Evolutionary conservation across 148 eudicot genomes (phyloP).

Genomic region (Selenicereus undatus): DNA sequence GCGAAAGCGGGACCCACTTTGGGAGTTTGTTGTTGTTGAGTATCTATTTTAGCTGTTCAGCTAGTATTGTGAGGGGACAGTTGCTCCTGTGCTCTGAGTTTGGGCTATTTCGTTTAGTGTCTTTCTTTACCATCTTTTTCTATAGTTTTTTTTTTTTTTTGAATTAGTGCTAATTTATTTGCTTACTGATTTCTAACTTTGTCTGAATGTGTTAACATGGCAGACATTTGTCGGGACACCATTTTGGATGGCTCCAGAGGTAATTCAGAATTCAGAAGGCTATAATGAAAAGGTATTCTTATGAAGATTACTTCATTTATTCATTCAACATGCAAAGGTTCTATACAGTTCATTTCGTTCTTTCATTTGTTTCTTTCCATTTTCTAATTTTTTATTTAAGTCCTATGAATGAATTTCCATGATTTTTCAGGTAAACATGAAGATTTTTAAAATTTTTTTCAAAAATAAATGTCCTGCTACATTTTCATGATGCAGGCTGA

Average conservation of each 20-base stretch:
- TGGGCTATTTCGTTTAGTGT: too few relatives aligned
- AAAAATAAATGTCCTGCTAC: constrained; percentile 5
- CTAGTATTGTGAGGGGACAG: background rate
- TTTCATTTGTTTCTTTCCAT: background rate
- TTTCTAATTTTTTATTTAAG: background rate
- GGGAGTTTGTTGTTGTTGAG: too few relatives aligned
- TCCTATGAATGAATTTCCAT: background rate
- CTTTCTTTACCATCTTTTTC: background rate
- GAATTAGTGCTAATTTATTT: background rate
- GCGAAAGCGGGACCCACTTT: too few relatives aligned
- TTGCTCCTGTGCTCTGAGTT: background rate
- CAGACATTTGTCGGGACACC: constrained; percentile 99
- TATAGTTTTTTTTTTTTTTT: background rate
- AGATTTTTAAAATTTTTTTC: background rate
- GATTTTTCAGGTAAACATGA: background rate
- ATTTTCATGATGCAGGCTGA: constrained; percentile 65
- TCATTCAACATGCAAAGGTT: background rate
- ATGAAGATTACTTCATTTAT: background rate
- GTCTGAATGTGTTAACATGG: constrained; percentile 30
- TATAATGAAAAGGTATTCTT: constrained; percentile 85
- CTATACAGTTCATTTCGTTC: background rate
- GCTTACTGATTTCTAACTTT: constrained; percentile 9
- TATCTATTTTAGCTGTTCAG: constrained; percentile 1
- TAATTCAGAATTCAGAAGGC: constrained; percentile 93
- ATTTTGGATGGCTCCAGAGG: constrained; percentile 99